Percentiles rank a stretch among this genome's conserved stretches.
Conservation (phyloP, 225 moss, liverwort and hornwort genomes). For the Sphagnum contortum region DNA sequence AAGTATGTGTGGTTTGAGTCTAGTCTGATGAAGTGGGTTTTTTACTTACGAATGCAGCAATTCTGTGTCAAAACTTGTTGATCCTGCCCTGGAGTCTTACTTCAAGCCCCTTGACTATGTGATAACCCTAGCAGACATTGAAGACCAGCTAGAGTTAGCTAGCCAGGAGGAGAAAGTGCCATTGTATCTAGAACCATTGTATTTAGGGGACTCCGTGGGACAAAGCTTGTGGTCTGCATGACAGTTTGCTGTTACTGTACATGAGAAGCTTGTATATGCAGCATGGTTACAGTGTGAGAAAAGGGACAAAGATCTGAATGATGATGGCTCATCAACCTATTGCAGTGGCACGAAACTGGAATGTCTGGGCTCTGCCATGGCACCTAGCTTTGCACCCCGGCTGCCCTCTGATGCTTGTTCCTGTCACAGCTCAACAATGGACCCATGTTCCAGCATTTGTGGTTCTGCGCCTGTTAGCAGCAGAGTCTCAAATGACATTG, state of each 20-base stretch:
- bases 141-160: constrained; percentile 84
- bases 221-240: constrained; percentile 90
- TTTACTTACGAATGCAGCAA: constrained; percentile 39
- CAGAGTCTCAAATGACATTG: constrained; percentile 47
- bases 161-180: constrained; percentile 62
- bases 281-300: constrained; percentile 99
- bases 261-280: constrained; percentile 84
- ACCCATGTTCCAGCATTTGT: constrained; percentile 29
- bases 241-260: constrained; percentile 71
- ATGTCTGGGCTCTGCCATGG: constrained; percentile 58
- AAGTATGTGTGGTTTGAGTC: background rate
- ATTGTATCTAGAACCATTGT: constrained; percentile 75
- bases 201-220: constrained; percentile 90
- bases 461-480: constrained; percentile 33
- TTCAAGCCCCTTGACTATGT: constrained; percentile 95
- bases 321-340: constrained; percentile 53
- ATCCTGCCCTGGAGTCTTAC: constrained; percentile 73
- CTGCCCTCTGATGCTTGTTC: constrained; percentile 68
- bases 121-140: constrained; percentile 84
- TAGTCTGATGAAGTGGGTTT: background rate
- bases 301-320: constrained; percentile 72
- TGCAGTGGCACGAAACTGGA: constrained; percentile 88
- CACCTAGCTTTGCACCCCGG: constrained; percentile 52
- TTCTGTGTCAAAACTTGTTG: constrained; percentile 76
- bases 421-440: constrained; percentile 42